phyloP scores from a whole-genome alignment of 306 rosid genomes.

The Crotalaria pallida region DNA sequence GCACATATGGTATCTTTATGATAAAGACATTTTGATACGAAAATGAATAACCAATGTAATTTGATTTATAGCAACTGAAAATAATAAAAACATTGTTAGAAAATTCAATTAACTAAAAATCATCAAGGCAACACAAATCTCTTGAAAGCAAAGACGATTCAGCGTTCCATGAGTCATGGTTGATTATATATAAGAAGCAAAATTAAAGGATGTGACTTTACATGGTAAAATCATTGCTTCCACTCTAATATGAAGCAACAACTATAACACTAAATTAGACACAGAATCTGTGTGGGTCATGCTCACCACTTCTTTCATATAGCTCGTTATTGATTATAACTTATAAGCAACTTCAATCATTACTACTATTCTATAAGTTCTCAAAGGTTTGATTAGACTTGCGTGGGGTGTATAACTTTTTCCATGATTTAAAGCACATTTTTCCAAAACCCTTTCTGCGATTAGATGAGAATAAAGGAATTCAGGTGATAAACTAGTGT shows the following conservation, averaged over 20 bases:
- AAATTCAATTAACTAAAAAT: background rate
- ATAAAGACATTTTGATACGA: slow-evolving; percentile 25
- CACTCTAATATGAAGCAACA: slow-evolving; percentile 35
- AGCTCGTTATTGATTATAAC: background rate
- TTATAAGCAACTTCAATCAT: slow-evolving; percentile 18
- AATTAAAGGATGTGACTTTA: slow-evolving; percentile 12
- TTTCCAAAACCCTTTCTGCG: slow-evolving; percentile 21
- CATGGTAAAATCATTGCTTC: slow-evolving; percentile 27
- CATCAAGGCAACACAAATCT: slow-evolving; percentile 3
- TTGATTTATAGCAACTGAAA: background rate
- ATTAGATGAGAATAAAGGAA: slow-evolving; percentile 28
- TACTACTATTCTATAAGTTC: slow-evolving; percentile 12
- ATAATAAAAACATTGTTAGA: background rate
- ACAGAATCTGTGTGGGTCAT: slow-evolving; percentile 46
- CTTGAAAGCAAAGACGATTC: background rate
- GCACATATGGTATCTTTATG: slow-evolving; percentile 35
- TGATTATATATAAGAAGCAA: slow-evolving; percentile 6
- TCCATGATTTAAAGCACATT: slow-evolving; percentile 40
- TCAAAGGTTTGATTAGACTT: slow-evolving; percentile 46
- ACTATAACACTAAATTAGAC: slow-evolving; percentile 25
- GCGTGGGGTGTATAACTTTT: slow-evolving; percentile 39
- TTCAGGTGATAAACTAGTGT: background rate
- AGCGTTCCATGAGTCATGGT: background rate
- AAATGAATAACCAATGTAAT: background rate
- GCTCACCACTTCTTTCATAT: slow-evolving; percentile 32